Percentiles rank a stretch among this genome's conserved stretches.
These are phyloP conservation scores for Phaseolus coccineus DNA, from an alignment of 331 rosid species.

Conservation along the genomic window DNA sequence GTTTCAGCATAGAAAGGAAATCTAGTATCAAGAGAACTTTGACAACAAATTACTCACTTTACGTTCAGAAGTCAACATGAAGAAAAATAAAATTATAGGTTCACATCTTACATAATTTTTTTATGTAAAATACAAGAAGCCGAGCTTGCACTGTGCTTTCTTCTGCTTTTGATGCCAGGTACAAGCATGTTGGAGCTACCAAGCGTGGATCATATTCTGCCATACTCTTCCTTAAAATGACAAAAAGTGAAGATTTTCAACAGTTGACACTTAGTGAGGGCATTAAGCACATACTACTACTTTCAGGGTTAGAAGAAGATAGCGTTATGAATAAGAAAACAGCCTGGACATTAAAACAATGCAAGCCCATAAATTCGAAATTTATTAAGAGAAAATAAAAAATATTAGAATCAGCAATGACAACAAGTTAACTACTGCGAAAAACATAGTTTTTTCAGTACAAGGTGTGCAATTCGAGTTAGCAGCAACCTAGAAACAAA, in stretches of 20 bases:
- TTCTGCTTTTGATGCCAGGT: conserved; percentile 94
- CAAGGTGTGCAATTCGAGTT: not conserved
- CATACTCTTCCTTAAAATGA: conserved; percentile 80
- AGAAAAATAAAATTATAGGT: conserved; percentile 7
- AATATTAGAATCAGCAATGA: not conserved
- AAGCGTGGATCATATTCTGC: conserved; percentile 90
- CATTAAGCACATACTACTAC: not conserved
- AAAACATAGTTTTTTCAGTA: not conserved
- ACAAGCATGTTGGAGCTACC: conserved; percentile 95
- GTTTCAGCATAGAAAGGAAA: conserved; percentile 40
- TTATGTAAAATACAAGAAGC: conserved; percentile 82
- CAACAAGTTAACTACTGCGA: not conserved
- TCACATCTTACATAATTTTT: conserved; percentile 63
- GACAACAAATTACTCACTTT: conserved; percentile 27
- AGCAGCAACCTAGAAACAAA: not conserved
- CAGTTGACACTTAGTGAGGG: conserved; percentile 22
- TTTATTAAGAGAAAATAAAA: not conserved
- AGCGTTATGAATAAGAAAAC: conserved; percentile 16
- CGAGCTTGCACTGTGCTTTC: conserved; percentile 96
- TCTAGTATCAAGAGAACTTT: conserved; percentile 34
- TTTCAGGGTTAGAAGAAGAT: conserved; percentile 19
- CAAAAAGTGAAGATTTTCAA: conserved; percentile 11
- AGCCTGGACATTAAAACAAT: not conserved
- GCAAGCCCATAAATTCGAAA: conserved; percentile 23
- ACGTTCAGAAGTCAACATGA: conserved; percentile 31